phyloP scores from a whole-genome alignment of 2,329 filamentous ascomycete species.

The Penicillium digitatum region DNA sequence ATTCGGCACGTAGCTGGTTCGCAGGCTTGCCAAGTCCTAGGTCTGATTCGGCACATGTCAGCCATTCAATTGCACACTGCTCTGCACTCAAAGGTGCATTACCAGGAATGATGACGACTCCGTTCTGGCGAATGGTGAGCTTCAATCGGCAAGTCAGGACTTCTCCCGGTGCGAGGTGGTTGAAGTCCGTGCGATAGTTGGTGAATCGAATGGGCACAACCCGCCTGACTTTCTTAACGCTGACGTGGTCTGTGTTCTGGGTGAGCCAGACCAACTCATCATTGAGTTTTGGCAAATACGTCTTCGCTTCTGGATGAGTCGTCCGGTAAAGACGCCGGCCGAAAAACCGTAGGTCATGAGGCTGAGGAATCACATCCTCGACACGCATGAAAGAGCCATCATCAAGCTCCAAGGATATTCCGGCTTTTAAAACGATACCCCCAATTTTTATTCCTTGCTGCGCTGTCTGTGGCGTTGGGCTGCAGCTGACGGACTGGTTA shows the following conservation, averaged over 20 bases:
- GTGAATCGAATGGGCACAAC: constrained; percentile 51
- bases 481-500: not conserved
- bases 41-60: constrained; percentile 32
- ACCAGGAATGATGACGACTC: not conserved
- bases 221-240: constrained; percentile 36
- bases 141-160: constrained; percentile 36
- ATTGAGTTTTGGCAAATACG: constrained; percentile 31
- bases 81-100: constrained; percentile 7
- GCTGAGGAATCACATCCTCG: constrained; percentile 31
- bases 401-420: constrained; percentile 37
- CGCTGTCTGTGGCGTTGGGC: constrained; percentile 5
- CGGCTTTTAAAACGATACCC: constrained; percentile 24
- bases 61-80: constrained; percentile 29
- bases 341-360: constrained; percentile 30
- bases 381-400: constrained; percentile 44
- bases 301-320: constrained; percentile 31
- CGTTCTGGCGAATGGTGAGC: constrained; percentile 14
- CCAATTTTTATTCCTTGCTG: constrained; percentile 7
- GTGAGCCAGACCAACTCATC: constrained; percentile 48
- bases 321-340: constrained; percentile 39
- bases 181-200: constrained; percentile 43
- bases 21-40: constrained; percentile 11
- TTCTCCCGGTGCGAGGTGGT: constrained; percentile 21
- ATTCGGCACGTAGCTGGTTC: constrained; percentile 26
- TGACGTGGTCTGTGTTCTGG: constrained; percentile 44